Conservation (phyloP, 176 grass and related monocot species). For the Rhynchospora tenuis region DNA sequence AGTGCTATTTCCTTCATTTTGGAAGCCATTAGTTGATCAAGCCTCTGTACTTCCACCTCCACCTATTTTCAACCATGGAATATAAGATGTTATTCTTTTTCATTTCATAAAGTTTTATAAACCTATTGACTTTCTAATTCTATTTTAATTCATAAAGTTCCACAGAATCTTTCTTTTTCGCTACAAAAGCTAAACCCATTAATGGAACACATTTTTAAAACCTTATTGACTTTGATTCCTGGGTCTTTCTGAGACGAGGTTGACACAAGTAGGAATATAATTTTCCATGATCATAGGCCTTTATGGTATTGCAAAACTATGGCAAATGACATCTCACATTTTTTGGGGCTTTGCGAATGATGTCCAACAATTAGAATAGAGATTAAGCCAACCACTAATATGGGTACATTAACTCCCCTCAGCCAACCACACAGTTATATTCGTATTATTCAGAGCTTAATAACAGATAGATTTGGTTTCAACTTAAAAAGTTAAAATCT, state of each 20-base stretch:
- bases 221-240: too few relatives aligned
- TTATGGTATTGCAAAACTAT: too few relatives aligned
- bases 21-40: conserved; percentile 80
- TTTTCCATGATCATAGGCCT: too few relatives aligned
- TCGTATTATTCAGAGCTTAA: not conserved
- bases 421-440: not conserved
- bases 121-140: not conserved
- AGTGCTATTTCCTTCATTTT: conserved; percentile 97
- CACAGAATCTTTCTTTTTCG: too few relatives aligned
- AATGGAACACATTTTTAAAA: too few relatives aligned
- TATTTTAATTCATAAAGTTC: not conserved
- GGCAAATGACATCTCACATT: not conserved
- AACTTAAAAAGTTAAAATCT: not conserved
- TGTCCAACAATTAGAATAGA: not conserved
- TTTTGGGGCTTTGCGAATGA: not conserved
- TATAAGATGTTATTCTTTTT: not conserved
- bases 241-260: too few relatives aligned
- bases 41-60: conserved; percentile 68
- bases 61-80: conserved; percentile 37
- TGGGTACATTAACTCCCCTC: not conserved
- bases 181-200: too few relatives aligned
- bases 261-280: too few relatives aligned
- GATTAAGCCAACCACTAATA: not conserved
- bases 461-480: not conserved
- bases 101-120: not conserved